Evolutionary conservation across 371 early-diverging fungal genomes (phyloP).

Genomic region (Mucor plumbeus): DNA sequence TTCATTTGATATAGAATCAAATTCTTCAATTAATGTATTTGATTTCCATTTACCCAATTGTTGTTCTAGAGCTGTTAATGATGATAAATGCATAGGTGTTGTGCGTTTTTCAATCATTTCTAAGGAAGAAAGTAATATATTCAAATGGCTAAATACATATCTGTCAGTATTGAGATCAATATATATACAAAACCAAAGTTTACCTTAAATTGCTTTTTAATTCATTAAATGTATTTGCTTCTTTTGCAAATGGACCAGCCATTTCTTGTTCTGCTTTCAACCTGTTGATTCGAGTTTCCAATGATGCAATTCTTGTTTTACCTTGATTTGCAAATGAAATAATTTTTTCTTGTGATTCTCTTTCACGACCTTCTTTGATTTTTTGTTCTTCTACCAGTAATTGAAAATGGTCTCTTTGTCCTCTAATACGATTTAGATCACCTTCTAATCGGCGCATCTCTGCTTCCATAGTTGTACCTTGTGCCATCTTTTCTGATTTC

Average conservation of each 20-base stretch:
- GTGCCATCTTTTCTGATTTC: slow-evolving; percentile 26
- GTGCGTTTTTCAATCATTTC: slow-evolving; percentile 24
- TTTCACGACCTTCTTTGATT: slow-evolving; percentile 68
- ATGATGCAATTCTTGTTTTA: slow-evolving; percentile 51
- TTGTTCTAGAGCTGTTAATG: slow-evolving; percentile 15
- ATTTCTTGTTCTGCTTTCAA: slow-evolving; percentile 44
- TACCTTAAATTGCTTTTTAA: slow-evolving; percentile 24
- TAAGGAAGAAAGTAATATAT: slow-evolving; percentile 9
- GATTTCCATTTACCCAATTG: slow-evolving; percentile 21
- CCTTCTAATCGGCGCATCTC: slow-evolving; percentile 74
- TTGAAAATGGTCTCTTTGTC: slow-evolving; percentile 81
- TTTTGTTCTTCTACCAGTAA: slow-evolving; percentile 71
- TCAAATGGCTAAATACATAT: slow-evolving; percentile 7
- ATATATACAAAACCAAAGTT: neutral
- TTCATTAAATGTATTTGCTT: slow-evolving; percentile 18
- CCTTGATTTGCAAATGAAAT: slow-evolving; percentile 63
- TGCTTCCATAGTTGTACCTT: slow-evolving; percentile 53
- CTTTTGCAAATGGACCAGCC: slow-evolving; percentile 34
- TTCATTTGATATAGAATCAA: slow-evolving; percentile 19
- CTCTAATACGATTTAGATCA: slow-evolving; percentile 80
- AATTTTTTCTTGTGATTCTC: slow-evolving; percentile 71
- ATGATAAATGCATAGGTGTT: neutral
- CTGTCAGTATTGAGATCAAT: neutral
- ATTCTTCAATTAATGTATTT: slow-evolving; percentile 8
- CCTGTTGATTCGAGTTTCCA: slow-evolving; percentile 61